Evolutionary conservation across 2,329 filamentous ascomycete species (phyloP).

Genomic region (Hypoxylon sp.): DNA sequence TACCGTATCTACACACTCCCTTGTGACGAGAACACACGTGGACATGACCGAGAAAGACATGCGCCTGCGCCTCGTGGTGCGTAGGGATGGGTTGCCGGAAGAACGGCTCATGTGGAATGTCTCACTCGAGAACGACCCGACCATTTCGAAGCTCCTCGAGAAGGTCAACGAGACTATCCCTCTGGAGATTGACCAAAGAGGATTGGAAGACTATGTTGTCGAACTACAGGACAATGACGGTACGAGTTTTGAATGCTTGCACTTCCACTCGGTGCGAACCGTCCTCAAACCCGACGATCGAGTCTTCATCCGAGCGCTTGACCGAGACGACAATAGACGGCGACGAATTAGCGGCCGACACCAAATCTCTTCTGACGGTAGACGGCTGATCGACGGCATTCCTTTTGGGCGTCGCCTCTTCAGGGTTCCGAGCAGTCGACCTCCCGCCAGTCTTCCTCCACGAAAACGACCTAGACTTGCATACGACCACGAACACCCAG

Average conservation of each 20-base stretch:
- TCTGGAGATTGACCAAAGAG: slow-evolving; percentile 85
- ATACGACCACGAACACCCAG: slow-evolving; percentile 53
- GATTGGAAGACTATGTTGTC: slow-evolving; percentile 89
- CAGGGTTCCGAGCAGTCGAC: slow-evolving; percentile 69
- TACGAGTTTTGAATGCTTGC: slow-evolving; percentile 85
- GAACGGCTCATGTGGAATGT: slow-evolving; percentile 79
- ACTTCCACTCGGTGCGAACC: slow-evolving; percentile 79
- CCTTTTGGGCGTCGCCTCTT: slow-evolving; percentile 83
- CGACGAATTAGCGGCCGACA: slow-evolving; percentile 80
- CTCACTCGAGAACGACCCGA: slow-evolving; percentile 68
- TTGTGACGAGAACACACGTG: slow-evolving; percentile 4
- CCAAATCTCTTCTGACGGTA: slow-evolving; percentile 84
- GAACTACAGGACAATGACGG: slow-evolving; percentile 71
- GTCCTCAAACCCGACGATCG: slow-evolving; percentile 87
- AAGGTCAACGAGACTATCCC: slow-evolving; percentile 84
- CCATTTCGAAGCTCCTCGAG: slow-evolving; percentile 80
- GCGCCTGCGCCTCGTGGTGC: slow-evolving; percentile 79
- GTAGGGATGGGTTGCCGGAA: slow-evolving; percentile 79
- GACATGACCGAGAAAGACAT: slow-evolving; percentile 60
- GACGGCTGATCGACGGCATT: slow-evolving; percentile 85
- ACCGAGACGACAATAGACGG: slow-evolving; percentile 78
- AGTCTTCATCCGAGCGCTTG: slow-evolving; percentile 82
- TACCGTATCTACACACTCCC: neutral
- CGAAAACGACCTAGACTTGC: slow-evolving; percentile 73
- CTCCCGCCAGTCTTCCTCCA: slow-evolving; percentile 77